A percentile compares a stretch with the other conserved stretches of the same genome.
Conservation (phyloP, 2,329 filamentous ascomycete species). For the Colletotrichum nymphaeae region DNA sequence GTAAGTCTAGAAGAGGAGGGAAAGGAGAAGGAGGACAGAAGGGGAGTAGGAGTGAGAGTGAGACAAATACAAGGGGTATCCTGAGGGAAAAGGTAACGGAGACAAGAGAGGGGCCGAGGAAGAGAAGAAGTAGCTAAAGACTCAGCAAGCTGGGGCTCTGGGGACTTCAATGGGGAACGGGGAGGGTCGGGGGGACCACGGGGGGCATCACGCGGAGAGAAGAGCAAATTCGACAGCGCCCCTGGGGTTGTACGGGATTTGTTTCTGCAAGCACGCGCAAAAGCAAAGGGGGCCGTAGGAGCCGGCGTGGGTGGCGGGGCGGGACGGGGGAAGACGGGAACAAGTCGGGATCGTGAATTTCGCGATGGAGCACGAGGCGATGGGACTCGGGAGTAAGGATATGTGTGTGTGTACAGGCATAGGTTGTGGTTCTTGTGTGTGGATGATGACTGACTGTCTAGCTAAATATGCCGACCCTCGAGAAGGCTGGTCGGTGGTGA, state of each 20-base stretch:
- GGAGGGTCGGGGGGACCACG: conserved; percentile 7
- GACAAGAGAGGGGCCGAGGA: background rate
- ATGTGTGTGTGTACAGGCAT: background rate
- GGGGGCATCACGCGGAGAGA: conserved; percentile 11
- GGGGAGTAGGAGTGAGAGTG: background rate
- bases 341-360: conserved; percentile 13
- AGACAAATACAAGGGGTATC: background rate
- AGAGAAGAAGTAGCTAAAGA: background rate
- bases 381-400: background rate
- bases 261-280: background rate
- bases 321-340: conserved; percentile 14
- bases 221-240: conserved; percentile 5
- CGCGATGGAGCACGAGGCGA: background rate
- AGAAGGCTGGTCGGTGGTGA: background rate
- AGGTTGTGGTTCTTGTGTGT: background rate
- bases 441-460: conserved; percentile 19
- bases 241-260: background rate
- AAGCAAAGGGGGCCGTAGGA: background rate
- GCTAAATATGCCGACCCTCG: conserved; percentile 18
- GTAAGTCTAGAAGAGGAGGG: background rate
- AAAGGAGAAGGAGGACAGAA: too few species aligned
- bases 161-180: background rate
- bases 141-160: background rate
- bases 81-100: background rate
- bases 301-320: background rate